Evolutionary conservation across 441 rosid genomes (phyloP).

Genomic region (Sinapis alba): DNA sequence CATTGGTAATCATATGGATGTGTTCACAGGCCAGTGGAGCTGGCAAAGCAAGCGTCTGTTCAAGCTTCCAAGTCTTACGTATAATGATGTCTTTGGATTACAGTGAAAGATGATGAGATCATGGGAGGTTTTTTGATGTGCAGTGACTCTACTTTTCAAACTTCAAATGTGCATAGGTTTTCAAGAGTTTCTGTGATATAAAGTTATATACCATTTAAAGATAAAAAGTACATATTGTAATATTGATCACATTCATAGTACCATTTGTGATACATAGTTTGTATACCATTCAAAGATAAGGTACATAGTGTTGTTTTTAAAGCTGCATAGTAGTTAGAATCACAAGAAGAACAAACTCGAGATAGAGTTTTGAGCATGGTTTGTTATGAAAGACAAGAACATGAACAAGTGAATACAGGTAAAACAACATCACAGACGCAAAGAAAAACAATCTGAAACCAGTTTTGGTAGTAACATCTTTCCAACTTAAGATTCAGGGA

Average conservation of each 20-base stretch:
- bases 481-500: constrained; percentile 54
- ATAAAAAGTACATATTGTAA: neutral
- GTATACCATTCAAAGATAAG: neutral
- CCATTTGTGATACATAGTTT: constrained; percentile 5
- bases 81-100: constrained; percentile 35
- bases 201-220: neutral
- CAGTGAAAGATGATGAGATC: constrained; percentile 22
- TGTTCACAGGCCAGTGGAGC: constrained; percentile 47
- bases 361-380: constrained; percentile 11
- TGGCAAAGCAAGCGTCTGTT: constrained; percentile 50
- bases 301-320: neutral
- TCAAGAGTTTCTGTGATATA: constrained; percentile 16
- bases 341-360: constrained; percentile 24
- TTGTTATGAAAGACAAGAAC: constrained; percentile 19
- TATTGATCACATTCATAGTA: neutral
- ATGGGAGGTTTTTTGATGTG: constrained; percentile 13
- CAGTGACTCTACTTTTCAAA: neutral
- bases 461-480: constrained; percentile 10
- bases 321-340: constrained; percentile 8
- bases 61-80: constrained; percentile 67
- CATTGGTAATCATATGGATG: constrained; percentile 73
- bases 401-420: constrained; percentile 8
- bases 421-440: constrained; percentile 33
- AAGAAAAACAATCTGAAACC: constrained; percentile 24
- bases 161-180: constrained; percentile 8